phyloP scores from a whole-genome alignment of 1,284 basidiomycete species.

The Boletellus sp. region DNA sequence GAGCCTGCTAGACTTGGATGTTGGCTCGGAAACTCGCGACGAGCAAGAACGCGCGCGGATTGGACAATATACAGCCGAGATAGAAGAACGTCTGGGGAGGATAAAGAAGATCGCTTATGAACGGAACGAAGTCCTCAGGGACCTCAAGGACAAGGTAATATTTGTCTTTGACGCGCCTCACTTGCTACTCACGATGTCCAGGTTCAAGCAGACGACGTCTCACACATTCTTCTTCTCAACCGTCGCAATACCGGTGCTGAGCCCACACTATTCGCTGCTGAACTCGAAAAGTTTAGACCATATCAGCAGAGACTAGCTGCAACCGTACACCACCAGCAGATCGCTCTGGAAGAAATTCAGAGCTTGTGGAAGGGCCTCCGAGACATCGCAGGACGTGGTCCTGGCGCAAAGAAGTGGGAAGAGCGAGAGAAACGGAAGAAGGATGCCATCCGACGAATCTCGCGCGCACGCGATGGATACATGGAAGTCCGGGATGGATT shows the following conservation, averaged over 20 bases:
- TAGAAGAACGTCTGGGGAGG: slow-evolving; percentile 73
- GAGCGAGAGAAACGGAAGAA: slow-evolving; percentile 76
- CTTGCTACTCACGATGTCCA: slow-evolving; percentile 30
- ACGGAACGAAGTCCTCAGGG: slow-evolving; percentile 82
- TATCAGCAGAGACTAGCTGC: slow-evolving; percentile 81
- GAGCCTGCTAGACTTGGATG: slow-evolving; percentile 68
- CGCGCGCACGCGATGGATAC: slow-evolving; percentile 75
- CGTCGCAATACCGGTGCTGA: slow-evolving; percentile 84
- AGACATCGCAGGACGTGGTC: slow-evolving; percentile 67
- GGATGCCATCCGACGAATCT: slow-evolving; percentile 70
- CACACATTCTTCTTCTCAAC: slow-evolving; percentile 89
- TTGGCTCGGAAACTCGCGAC: slow-evolving; percentile 60
- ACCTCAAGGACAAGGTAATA: slow-evolving; percentile 87
- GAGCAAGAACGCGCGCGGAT: slow-evolving; percentile 69
- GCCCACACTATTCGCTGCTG: slow-evolving; percentile 84
- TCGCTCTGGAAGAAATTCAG: slow-evolving; percentile 67
- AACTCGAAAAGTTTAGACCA: slow-evolving; percentile 93
- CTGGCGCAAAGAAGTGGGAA: slow-evolving; percentile 75
- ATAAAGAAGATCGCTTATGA: slow-evolving; percentile 84
- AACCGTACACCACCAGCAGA: slow-evolving; percentile 76
- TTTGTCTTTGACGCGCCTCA: neutral
- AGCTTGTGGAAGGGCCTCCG: slow-evolving; percentile 68
- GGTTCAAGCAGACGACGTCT: slow-evolving; percentile 96
- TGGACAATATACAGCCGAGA: slow-evolving; percentile 65
- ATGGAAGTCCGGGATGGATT: slow-evolving; percentile 85